A percentile compares a stretch with the other conserved stretches of the same genome.
phyloP scores from a whole-genome alignment of 2,329 filamentous ascomycete genomes.

The Cytospora schulzeri region DNA sequence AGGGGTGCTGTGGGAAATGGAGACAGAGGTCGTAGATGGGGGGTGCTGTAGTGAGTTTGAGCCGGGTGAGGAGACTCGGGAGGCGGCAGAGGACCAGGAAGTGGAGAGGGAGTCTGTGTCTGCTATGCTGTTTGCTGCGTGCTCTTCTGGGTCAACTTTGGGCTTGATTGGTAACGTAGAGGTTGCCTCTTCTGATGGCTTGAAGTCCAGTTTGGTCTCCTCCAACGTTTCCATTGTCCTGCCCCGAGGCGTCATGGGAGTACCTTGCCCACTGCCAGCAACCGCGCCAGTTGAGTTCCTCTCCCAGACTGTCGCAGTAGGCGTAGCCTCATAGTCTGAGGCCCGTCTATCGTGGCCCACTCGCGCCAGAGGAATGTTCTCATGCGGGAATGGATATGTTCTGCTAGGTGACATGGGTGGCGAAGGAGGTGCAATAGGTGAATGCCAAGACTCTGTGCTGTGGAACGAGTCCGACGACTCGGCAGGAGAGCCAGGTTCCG shows the following conservation, averaged over 20 bases:
- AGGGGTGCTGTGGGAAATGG: constrained; percentile 45
- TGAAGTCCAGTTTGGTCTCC: neutral
- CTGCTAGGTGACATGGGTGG: constrained; percentile 44
- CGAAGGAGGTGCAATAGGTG: constrained; percentile 47
- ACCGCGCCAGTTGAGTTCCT: constrained; percentile 34
- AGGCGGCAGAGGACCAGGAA: constrained; percentile 30
- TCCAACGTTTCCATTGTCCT: neutral
- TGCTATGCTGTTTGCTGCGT: constrained; percentile 19
- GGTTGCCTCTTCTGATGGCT: neutral
- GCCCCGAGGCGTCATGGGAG: constrained; percentile 22
- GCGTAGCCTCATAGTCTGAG: constrained; percentile 40
- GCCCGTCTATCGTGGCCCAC: constrained; percentile 35
- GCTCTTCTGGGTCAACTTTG: neutral
- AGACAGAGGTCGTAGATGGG: constrained; percentile 51
- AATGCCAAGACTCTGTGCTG: constrained; percentile 55
- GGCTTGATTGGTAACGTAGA: neutral
- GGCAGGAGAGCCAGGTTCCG: constrained; percentile 43
- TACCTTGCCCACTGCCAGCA: constrained; percentile 16
- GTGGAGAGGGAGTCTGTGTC: constrained; percentile 31
- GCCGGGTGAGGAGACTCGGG: constrained; percentile 12
- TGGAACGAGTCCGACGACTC: constrained; percentile 57
- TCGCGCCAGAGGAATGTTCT: constrained; percentile 42
- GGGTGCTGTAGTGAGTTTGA: constrained; percentile 51
- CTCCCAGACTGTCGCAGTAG: constrained; percentile 37
- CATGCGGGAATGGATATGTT: constrained; percentile 43